Percentiles rank a stretch among this genome's conserved stretches.
These are phyloP conservation scores for Botrytis sinoallii DNA, from an alignment of 2,329 filamentous ascomycete genomes.

Conservation along the genomic window DNA sequence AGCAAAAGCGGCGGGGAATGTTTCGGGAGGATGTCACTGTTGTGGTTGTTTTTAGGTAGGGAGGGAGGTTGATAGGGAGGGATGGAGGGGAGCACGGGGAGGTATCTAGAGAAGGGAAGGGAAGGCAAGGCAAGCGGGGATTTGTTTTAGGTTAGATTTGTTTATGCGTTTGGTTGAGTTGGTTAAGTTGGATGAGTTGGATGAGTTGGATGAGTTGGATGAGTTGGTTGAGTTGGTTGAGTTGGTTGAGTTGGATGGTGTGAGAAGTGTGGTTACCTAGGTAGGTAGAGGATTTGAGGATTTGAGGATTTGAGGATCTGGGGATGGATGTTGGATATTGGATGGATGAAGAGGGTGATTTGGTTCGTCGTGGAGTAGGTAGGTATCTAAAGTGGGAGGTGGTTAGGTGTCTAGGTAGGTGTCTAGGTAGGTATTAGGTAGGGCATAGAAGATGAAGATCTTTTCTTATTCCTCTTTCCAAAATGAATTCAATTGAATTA, in stretches of 20 bases:
- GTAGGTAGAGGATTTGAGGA: not conserved
- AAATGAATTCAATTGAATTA: not conserved
- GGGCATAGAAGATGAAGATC: not conserved
- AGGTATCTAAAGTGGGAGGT: not conserved
- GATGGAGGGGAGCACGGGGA: too few species aligned
- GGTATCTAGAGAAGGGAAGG: too few species aligned
- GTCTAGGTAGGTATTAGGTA: too few species aligned
- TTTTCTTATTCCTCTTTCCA: not conserved
- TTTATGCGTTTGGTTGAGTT: not conserved
- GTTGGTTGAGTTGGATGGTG: not conserved
- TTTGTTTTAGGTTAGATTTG: not conserved
- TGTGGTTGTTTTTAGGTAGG: too few species aligned
- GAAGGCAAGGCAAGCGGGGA: not conserved
- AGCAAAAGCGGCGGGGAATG: not conserved
- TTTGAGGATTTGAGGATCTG: not conserved
- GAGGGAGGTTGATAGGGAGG: too few species aligned
- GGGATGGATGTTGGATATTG: not conserved
- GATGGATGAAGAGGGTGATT: not conserved
- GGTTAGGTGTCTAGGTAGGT: not conserved
- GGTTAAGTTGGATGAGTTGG: too few species aligned
- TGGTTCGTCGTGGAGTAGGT: not conserved
- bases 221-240: not conserved
- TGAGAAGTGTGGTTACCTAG: not conserved
- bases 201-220: too few species aligned
- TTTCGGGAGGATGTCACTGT: not conserved